Evolutionary conservation across 2,329 filamentous ascomycete genomes (phyloP).

Genomic region (Colletotrichum destructivum): DNA sequence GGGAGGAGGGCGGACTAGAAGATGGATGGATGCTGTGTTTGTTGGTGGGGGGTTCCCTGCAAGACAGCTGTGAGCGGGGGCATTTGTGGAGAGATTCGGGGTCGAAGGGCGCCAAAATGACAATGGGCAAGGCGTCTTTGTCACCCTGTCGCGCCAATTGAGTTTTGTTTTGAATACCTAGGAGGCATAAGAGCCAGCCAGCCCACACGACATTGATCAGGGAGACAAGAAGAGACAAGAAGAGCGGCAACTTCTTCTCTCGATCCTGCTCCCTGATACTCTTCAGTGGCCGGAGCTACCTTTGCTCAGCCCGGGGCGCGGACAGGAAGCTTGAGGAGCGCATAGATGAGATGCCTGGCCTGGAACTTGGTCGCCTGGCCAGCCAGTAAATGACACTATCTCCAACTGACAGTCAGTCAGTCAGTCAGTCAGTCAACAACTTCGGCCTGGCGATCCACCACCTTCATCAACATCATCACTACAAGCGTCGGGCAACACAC

Average conservation of each 20-base stretch:
- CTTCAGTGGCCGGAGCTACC: background rate
- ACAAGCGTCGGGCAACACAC: background rate
- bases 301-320: background rate
- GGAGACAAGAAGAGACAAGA: background rate
- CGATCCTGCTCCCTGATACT: fast-evolving
- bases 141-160: conserved; percentile 5
- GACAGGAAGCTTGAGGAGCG: background rate
- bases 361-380: too few relatives aligned
- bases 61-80: background rate
- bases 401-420: too few relatives aligned
- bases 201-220: background rate
- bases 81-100: background rate
- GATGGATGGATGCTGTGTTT: too few relatives aligned
- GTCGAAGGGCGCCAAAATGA: conserved; percentile 11
- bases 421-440: too few relatives aligned
- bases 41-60: background rate
- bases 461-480: background rate
- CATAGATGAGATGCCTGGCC: background rate
- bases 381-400: too few relatives aligned
- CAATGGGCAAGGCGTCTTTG: conserved; percentile 12
- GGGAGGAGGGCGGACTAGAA: too few relatives aligned
- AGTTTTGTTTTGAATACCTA: background rate
- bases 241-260: background rate
- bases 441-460: too few relatives aligned
- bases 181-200: background rate